Conservation (phyloP, 352 stramenopile genomes). For the Globisporangium carolinianum region DNA sequence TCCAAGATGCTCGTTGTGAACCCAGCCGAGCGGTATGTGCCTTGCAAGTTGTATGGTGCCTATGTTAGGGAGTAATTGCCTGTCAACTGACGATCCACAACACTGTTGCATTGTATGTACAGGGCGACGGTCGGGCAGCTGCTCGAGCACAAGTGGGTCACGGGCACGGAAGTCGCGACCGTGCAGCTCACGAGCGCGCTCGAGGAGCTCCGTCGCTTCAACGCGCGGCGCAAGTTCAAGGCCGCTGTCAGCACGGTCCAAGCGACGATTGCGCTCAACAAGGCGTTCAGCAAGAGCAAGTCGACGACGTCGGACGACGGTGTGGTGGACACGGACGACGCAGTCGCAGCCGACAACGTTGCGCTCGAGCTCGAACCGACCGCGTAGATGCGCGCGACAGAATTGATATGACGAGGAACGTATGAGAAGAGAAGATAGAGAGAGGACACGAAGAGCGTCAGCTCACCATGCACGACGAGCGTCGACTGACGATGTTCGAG, state of each 20-base stretch:
- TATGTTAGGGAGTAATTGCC: not conserved
- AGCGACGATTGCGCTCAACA: constrained; percentile 63
- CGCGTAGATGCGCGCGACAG: not conserved
- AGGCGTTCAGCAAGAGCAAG: constrained; percentile 66
- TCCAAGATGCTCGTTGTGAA: constrained; percentile 90
- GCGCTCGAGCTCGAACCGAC: constrained; percentile 20
- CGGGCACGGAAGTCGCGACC: constrained; percentile 65
- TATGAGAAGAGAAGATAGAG: not conserved
- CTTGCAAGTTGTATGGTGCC: not conserved
- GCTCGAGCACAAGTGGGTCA: constrained; percentile 89
- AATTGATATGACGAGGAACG: no score
- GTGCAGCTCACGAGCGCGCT: constrained; percentile 90
- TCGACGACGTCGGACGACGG: constrained; percentile 14
- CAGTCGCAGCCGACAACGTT: constrained; percentile 16
- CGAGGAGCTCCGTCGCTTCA: constrained; percentile 90
- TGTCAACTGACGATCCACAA: not conserved
- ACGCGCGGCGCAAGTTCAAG: constrained; percentile 93
- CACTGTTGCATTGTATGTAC: constrained; percentile 8
- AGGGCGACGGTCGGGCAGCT: constrained; percentile 80
- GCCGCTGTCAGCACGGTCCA: constrained; percentile 86
- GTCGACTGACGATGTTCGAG: no score
- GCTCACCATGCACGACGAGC: not conserved
- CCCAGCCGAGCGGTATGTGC: constrained; percentile 67
- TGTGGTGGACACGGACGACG: not conserved
- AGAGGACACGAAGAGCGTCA: not conserved